Conservation (phyloP, 148 eudicot species). For the Chenopodium berlandieri region DNA sequence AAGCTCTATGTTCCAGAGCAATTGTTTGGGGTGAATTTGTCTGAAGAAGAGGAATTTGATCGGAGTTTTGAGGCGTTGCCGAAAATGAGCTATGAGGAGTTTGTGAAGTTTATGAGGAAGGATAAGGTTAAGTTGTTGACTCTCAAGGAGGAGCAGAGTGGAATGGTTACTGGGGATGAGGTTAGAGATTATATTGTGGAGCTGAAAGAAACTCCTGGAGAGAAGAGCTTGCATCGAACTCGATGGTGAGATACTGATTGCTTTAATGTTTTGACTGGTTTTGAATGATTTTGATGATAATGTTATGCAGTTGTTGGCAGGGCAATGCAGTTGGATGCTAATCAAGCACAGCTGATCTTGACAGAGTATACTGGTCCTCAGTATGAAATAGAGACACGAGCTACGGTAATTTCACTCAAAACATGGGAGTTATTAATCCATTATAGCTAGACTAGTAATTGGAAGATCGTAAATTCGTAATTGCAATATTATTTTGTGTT, state of each 20-base stretch:
- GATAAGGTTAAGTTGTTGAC: constrained; percentile 64
- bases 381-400: constrained; percentile 64
- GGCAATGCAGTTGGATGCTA: constrained; percentile 64
- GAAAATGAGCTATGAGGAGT: constrained; percentile 57
- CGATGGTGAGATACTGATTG: constrained; percentile 51
- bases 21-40: constrained; percentile 53
- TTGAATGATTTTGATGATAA: constrained; percentile 11
- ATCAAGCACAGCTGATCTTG: constrained; percentile 50
- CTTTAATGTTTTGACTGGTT: background rate
- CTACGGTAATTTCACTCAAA: constrained; percentile 39
- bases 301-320: constrained; percentile 36
- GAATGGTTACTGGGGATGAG: constrained; percentile 32
- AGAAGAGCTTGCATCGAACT: constrained; percentile 65
- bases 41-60: constrained; percentile 73
- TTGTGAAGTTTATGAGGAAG: constrained; percentile 48
- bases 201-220: constrained; percentile 72
- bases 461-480: background rate
- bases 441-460: background rate
- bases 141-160: constrained; percentile 58
- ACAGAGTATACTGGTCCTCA: constrained; percentile 59
- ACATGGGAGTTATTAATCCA: background rate
- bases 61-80: constrained; percentile 52
- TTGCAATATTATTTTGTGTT: background rate
- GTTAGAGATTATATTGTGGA: constrained; percentile 66
- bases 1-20: constrained; percentile 89